Conservation (phyloP, 305 asterid genomes). For the Withania somnifera region DNA sequence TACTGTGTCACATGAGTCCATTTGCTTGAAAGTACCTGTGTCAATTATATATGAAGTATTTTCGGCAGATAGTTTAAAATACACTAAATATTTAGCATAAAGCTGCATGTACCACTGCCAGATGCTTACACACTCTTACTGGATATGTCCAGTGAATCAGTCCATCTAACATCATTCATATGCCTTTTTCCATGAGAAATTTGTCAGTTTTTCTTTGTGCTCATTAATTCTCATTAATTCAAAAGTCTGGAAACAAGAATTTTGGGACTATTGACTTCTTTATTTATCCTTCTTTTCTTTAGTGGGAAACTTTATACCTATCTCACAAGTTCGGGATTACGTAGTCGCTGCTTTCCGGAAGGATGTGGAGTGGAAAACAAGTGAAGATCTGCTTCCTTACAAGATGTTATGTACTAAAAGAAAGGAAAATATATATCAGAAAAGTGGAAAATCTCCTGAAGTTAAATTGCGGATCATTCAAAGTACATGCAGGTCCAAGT, state of each 20-base stretch:
- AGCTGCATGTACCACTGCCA: not conserved
- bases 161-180: not conserved
- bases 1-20: not conserved
- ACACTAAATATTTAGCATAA: not conserved
- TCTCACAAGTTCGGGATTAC: slow-evolving; percentile 66
- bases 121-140: not conserved
- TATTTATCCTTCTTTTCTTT: not conserved
- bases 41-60: not conserved
- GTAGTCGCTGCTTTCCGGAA: slow-evolving; percentile 52
- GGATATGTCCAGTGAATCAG: not conserved
- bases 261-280: not conserved
- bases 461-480: not conserved
- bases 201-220: not conserved
- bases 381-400: slow-evolving; percentile 58
- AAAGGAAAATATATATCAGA: slow-evolving; percentile 30
- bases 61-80: not conserved
- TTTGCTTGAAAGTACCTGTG: not conserved
- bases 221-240: not conserved
- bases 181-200: not conserved
- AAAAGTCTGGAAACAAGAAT: not conserved
- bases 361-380: slow-evolving; percentile 60
- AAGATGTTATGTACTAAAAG: slow-evolving; percentile 41
- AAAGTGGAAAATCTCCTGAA: not conserved
- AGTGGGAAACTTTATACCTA: slow-evolving; percentile 76
- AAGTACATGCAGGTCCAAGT: slow-evolving; percentile 49